Percentiles rank a stretch among this genome's conserved stretches.
Conservation (phyloP, 768 basidiomycete genomes). For the Boletales sp. region DNA sequence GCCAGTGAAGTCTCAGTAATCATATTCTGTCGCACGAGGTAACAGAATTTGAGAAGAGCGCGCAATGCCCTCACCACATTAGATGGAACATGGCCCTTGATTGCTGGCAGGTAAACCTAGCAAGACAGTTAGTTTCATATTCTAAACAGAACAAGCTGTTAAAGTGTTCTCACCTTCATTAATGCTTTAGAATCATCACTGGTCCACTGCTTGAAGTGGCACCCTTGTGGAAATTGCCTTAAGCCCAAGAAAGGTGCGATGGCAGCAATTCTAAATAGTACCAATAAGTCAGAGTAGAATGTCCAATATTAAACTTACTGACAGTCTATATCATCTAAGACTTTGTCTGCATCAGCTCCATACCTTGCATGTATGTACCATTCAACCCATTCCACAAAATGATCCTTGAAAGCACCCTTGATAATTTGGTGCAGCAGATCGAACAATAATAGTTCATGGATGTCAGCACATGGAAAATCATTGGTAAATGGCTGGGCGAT, state of each 20-base stretch:
- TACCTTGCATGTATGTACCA: not conserved
- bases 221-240: slow-evolving; percentile 28
- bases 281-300: not conserved
- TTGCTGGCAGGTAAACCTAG: slow-evolving; percentile 27
- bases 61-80: slow-evolving; percentile 16
- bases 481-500: slow-evolving; percentile 28
- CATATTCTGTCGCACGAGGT: slow-evolving; percentile 19
- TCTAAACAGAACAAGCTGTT: not conserved
- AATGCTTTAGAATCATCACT: slow-evolving; percentile 36
- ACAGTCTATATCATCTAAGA: slow-evolving; percentile 31
- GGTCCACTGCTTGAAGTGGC: slow-evolving; percentile 35
- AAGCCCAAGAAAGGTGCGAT: slow-evolving; percentile 27
- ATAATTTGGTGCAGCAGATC: slow-evolving; percentile 1
- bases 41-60: slow-evolving; percentile 31
- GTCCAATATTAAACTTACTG: slow-evolving; percentile 10
- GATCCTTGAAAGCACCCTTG: not conserved
- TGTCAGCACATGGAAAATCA: slow-evolving; percentile 31
- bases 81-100: slow-evolving; percentile 18
- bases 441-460: slow-evolving; percentile 18
- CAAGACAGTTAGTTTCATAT: not conserved
- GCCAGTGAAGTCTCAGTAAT: slow-evolving; percentile 15
- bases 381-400: no score
- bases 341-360: slow-evolving; percentile 2
- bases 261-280: slow-evolving; percentile 21
- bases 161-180: slow-evolving; percentile 29